A percentile compares a stretch with the other conserved stretches of the same genome.
Conservation (phyloP, 2,329 filamentous ascomycete genomes). For the Cercospora citrullina region DNA sequence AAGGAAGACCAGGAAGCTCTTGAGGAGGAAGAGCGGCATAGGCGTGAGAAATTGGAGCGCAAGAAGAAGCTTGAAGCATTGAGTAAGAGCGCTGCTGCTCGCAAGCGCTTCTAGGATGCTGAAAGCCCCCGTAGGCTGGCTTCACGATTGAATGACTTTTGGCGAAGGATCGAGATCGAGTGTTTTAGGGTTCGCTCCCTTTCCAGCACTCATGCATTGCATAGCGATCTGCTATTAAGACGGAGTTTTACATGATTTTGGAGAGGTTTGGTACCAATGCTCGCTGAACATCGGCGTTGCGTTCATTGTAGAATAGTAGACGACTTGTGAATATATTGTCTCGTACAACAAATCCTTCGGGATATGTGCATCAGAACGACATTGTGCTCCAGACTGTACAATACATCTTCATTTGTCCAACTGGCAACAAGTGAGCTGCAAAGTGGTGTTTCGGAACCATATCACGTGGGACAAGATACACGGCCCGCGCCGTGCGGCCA, state of each 20-base stretch:
- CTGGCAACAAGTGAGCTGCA: not conserved
- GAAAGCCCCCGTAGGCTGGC: not conserved
- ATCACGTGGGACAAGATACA: not conserved
- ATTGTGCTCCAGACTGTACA: not conserved
- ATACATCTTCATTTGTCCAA: not conserved
- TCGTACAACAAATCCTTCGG: not conserved
- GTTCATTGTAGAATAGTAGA: not conserved
- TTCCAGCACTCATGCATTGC: not conserved
- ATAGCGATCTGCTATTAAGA: constrained; percentile 4
- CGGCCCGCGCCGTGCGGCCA: not conserved
- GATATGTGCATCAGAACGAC: not conserved
- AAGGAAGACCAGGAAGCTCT: constrained; percentile 68
- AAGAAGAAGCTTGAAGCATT: constrained; percentile 43
- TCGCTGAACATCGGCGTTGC: not conserved
- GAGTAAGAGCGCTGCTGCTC: constrained; percentile 36
- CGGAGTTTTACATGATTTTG: not conserved
- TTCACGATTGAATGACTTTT: constrained; percentile 1
- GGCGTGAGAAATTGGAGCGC: constrained; percentile 61
- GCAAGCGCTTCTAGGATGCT: constrained; percentile 31
- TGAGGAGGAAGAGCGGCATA: constrained; percentile 61
- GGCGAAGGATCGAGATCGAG: not conserved
- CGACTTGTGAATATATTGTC: not conserved
- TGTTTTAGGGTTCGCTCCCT: not conserved
- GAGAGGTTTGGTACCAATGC: not conserved
- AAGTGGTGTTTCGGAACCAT: not conserved